Conservation (phyloP, 169 alveolate species). For the Theileria parva region DNA sequence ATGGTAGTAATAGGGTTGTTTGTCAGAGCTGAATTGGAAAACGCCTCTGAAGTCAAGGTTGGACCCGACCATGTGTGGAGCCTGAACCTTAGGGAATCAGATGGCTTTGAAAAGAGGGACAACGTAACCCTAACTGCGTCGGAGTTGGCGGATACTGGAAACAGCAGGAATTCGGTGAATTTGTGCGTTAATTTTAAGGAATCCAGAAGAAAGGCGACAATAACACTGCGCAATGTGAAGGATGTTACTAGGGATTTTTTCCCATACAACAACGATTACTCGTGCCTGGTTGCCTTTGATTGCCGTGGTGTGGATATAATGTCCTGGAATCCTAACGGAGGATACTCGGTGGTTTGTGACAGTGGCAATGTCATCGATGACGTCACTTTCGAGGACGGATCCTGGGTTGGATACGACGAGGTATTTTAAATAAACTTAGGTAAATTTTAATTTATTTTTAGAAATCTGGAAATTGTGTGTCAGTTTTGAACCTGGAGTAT, state of each 20-base stretch:
- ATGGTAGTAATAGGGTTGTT: constrained; percentile 61
- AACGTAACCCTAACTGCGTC: constrained; percentile 54
- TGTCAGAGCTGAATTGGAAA: constrained; percentile 57
- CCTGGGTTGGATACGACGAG: constrained; percentile 72
- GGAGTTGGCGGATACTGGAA: constrained; percentile 53
- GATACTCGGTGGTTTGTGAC: constrained; percentile 59
- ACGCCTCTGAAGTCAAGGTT: constrained; percentile 44
- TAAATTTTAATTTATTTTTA: background rate
- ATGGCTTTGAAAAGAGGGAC: constrained; percentile 51
- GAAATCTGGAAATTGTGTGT: constrained; percentile 29
- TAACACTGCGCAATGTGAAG: constrained; percentile 42
- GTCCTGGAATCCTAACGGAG: constrained; percentile 58
- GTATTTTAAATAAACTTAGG: background rate
- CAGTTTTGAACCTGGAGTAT: constrained; percentile 60
- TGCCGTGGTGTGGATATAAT: constrained; percentile 63
- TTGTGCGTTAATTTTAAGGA: constrained; percentile 51
- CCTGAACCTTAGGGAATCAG: constrained; percentile 50
- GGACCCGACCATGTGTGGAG: constrained; percentile 60
- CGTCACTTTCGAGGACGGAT: constrained; percentile 55
- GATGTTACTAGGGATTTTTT: constrained; percentile 32
- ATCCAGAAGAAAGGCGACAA: constrained; percentile 51
- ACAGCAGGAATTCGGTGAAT: constrained; percentile 52
- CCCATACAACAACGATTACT: constrained; percentile 25
- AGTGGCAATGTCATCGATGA: constrained; percentile 52
- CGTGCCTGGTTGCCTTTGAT: constrained; percentile 63